A percentile compares a stretch with the other conserved stretches of the same genome.
Evolutionary conservation across 768 basidiomycete genomes (phyloP).

Genomic region (Pleurotus salmoneostramineus): DNA sequence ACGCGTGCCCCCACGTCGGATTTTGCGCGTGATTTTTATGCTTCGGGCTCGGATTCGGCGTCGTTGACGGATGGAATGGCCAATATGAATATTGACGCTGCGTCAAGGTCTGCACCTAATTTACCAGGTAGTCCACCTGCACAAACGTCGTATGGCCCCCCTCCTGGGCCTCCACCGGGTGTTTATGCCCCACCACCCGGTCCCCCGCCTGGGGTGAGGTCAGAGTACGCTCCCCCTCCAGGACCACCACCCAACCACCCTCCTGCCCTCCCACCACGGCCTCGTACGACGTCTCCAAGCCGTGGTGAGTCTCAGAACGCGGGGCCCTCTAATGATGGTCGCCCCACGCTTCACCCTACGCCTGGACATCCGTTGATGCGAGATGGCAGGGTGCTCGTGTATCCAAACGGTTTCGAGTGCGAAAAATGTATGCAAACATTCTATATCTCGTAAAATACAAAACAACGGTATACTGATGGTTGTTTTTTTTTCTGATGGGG

Average conservation of each 20-base stretch:
- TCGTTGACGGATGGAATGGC: not conserved
- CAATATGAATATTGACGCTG: not conserved
- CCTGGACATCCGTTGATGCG: constrained; percentile 67
- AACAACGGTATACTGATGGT: too few relatives aligned
- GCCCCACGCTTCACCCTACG: constrained; percentile 58
- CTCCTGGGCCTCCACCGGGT: constrained; percentile 5
- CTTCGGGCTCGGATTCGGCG: constrained; percentile 30
- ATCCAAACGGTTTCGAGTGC: constrained; percentile 61
- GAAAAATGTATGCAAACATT: constrained; percentile 49
- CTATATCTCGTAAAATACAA: too few relatives aligned
- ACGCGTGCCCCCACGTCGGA: constrained; percentile 31
- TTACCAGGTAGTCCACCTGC: not conserved
- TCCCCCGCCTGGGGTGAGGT: constrained; percentile 13
- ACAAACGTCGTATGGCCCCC: not conserved
- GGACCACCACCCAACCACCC: constrained; percentile 8
- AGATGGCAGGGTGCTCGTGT: constrained; percentile 62
- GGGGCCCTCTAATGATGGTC: constrained; percentile 40
- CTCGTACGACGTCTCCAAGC: constrained; percentile 18
- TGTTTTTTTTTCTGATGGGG: not conserved
- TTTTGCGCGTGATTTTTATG: constrained; percentile 63
- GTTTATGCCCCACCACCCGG: constrained; percentile 27
- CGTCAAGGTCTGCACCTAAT: not conserved
- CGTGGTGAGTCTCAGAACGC: not conserved
- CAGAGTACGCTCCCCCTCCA: constrained; percentile 1
- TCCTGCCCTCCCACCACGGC: constrained; percentile 19